Evolutionary conservation across 2,329 filamentous ascomycete species (phyloP), one percentile per base, ranked within the genome.

Genomic region (Colletotrichum euphorbiae): DNA sequence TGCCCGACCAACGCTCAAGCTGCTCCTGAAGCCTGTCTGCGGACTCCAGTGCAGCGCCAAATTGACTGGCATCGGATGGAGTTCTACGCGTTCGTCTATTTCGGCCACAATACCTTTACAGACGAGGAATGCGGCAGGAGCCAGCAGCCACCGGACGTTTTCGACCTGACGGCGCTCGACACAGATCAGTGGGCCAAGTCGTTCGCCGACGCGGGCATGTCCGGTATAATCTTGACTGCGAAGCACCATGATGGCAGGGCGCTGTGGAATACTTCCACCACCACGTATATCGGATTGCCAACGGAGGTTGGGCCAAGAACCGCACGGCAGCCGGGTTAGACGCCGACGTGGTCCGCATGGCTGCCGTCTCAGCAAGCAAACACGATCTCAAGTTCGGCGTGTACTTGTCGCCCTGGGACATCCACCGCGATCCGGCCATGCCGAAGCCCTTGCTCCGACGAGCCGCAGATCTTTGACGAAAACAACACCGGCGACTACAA

Each of bases 211-310:
- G 55, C 40, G 24, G 55, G 55, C 8, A 58, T 78, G 74, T 69
- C 71, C 13, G 77, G 76, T 6, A 76, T 78, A 75, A 78, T 79
- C 9, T 61, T 79, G 28, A 79, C 77, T 5, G 76, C 77, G 2
- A 79, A 79, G 54, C 77, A 79, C 17, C 77, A 79, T 52, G 77
- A 79, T 52, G 77, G 77, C 24, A 79, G 78, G 77, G 73, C 73
- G 1, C 69, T 79, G 3, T 79, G 77, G 77, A 71, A 77, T 36
- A 78, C 76, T 1, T 74, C 73, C 28, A 75, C 76, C 0, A 79
- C 77, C 0, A 71, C 75, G 0, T 79, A 79, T 67, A 76, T n/a
- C n/a, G 77, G 58, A 73, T 78, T 31, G 48, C 48, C 0, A 51
- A 51, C 6, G 28, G 48, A 7, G 24, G 28, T 24, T 51, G 48